Evolutionary conservation across 768 basidiomycete genomes (phyloP).

Genomic region (Phanerodontia chrysosporium): DNA sequence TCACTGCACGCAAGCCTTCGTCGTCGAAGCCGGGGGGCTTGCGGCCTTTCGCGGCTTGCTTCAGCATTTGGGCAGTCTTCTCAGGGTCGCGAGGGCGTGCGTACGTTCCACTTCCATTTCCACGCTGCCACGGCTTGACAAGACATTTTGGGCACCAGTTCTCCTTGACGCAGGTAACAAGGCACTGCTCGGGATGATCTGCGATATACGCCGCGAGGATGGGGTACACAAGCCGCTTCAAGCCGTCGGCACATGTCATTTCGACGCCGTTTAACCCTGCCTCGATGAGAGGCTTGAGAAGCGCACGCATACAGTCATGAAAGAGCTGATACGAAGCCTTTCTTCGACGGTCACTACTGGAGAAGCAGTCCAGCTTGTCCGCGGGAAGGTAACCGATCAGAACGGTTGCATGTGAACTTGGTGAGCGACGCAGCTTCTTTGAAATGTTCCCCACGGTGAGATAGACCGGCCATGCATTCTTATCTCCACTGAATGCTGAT

Average conservation of each 20-base stretch:
- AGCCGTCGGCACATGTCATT: slow-evolving; percentile 21
- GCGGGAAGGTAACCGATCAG: slow-evolving; percentile 30
- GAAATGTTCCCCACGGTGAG: slow-evolving; percentile 29
- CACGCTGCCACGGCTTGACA: slow-evolving; percentile 8
- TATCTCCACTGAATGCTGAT: slow-evolving; percentile 23
- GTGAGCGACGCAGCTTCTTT: slow-evolving; percentile 18
- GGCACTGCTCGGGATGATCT: slow-evolving; percentile 27
- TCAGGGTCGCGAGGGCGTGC: slow-evolving; percentile 2
- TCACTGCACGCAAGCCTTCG: slow-evolving; percentile 12
- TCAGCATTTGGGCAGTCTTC: neutral
- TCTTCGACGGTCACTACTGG: neutral
- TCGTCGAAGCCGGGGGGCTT: slow-evolving; percentile 1
- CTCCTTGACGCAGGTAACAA: slow-evolving; percentile 16
- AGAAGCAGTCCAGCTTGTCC: slow-evolving; percentile 25
- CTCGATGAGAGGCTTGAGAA: slow-evolving; percentile 18
- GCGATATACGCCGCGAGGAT: slow-evolving; percentile 22
- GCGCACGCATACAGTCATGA: slow-evolving; percentile 18
- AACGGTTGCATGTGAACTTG: slow-evolving; percentile 14
- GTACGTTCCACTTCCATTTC: slow-evolving; percentile 1
- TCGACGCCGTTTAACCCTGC: slow-evolving; percentile 21
- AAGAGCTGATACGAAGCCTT: slow-evolving; percentile 16
- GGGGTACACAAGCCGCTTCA: slow-evolving; percentile 16
- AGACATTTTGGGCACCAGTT: slow-evolving; percentile 22
- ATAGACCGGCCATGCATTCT: slow-evolving; percentile 30
- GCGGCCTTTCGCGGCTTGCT: neutral